These are phyloP conservation scores for Aspergillus sp. DNA, from an alignment of 2,329 filamentous ascomycete genomes.

Conservation along the genomic window DNA sequence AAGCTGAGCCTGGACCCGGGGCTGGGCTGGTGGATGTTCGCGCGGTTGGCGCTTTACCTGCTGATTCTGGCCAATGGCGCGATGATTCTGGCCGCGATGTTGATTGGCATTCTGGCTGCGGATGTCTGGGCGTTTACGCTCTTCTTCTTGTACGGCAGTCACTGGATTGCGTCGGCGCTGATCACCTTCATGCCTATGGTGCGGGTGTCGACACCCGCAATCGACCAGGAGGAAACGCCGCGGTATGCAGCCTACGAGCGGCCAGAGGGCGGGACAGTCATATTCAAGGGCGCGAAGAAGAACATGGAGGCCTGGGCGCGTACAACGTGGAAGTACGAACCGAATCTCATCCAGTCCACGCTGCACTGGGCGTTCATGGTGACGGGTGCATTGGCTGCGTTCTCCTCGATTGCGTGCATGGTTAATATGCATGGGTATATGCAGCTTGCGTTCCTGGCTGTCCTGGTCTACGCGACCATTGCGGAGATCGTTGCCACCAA, in stretches of 20 bases:
- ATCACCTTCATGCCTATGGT: conserved; percentile 28
- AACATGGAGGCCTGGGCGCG: conserved; percentile 32
- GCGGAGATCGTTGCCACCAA: conserved; percentile 31
- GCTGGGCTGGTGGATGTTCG: conserved; percentile 15
- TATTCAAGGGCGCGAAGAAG: conserved; percentile 31
- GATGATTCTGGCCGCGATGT: conserved; percentile 24
- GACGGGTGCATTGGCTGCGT: conserved; percentile 27
- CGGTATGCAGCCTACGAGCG: conserved; percentile 33
- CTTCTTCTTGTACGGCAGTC: conserved; percentile 29
- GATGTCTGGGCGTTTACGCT: conserved; percentile 33
- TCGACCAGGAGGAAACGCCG: conserved; percentile 14
- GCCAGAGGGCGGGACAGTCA: conserved; percentile 32
- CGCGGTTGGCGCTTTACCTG: conserved; percentile 19
- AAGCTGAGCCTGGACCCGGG: conserved; percentile 1
- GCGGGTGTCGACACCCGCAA: conserved; percentile 15
- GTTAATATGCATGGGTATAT: conserved; percentile 34
- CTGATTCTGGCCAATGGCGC: conserved; percentile 26
- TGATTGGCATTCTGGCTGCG: conserved; percentile 26
- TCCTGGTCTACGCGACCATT: conserved; percentile 28
- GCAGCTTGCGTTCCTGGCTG: conserved; percentile 30
- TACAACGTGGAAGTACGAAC: conserved; percentile 30
- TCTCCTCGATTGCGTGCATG: conserved; percentile 35
- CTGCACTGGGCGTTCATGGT: conserved; percentile 32
- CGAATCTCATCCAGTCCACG: conserved; percentile 11
- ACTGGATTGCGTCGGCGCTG: conserved; percentile 28